phyloP scores from a whole-genome alignment of 768 basidiomycete species.

The Tubosaeta sp. region DNA sequence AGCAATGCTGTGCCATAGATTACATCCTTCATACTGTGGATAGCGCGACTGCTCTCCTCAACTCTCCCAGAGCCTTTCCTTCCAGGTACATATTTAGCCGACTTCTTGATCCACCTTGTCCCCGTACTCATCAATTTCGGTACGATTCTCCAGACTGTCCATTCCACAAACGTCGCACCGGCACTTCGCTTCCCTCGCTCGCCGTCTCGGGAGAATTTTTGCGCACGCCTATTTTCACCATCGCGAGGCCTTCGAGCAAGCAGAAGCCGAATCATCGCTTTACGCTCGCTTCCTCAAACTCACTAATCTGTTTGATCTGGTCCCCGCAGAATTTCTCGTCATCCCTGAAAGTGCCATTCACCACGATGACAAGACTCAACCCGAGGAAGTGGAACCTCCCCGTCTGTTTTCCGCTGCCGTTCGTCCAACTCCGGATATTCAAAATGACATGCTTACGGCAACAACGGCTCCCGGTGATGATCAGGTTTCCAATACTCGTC shows the following conservation, averaged over 20 bases:
- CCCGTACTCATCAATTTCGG: conserved; percentile 17
- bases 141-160: conserved; percentile 50
- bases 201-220: conserved; percentile 91
- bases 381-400: conserved; percentile 36
- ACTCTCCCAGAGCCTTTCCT: conserved; percentile 88
- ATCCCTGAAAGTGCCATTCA: conserved; percentile 50
- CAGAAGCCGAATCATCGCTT: conserved; percentile 85
- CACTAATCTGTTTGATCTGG: conserved; percentile 74
- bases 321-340: conserved; percentile 79
- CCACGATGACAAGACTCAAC: conserved; percentile 23
- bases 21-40: conserved; percentile 93
- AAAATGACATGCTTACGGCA: conserved; percentile 9
- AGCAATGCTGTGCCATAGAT: conserved; percentile 98
- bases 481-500: conserved; percentile 10
- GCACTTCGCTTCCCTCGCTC: conserved; percentile 87
- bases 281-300: conserved; percentile 88
- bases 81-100: conserved; percentile 56
- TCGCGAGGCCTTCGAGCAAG: conserved; percentile 85
- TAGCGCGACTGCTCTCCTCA: conserved; percentile 87
- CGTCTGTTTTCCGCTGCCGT: conserved; percentile 39
- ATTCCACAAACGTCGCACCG: conserved; percentile 77
- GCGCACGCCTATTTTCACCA: conserved; percentile 96
- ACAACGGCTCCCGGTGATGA: conserved; percentile 4
- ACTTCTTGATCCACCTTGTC: conserved; percentile 15
- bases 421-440: conserved; percentile 24